Base-by-base conservation (phyloP, 257 asterid species). In the Datura wrightii region DNA sequence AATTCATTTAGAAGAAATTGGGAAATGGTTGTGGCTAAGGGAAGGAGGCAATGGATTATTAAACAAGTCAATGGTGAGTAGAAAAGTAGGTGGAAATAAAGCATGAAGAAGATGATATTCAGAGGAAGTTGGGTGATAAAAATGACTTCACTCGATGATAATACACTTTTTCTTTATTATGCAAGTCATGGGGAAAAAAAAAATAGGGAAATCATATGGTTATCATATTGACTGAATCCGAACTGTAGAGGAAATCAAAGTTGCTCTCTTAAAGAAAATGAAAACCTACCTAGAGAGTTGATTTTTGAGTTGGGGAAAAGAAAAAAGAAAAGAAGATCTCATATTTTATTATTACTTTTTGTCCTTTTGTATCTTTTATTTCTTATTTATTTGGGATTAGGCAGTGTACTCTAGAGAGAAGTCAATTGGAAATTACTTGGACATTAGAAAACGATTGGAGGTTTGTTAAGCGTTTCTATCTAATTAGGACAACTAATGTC, bases 1-100 rank as follows among this genome's bases (percentile, higher is more conserved):
- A 82, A 65, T 86, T 90, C 97, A 91, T 93, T 39, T 13, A 83
- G 85, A 84, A 8, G 42, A 63, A 69, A 62, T 31, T 5, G 0
- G 52, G 34, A 71, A 44, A 83, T 80, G 84, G 83, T 48, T n/a
- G 80, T 46, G 48, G 41, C 42, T 4, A 66, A 6, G 0, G 37
- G 42, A 56, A 16, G 84, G 31, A 81, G 34, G 76, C 19, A 46
- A 8, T 54, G 65, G 19, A 69, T 14, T 86, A 44, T 48, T 81
- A 60, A 37, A 56, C 79, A 34, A 19, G 63, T 6, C 39, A 19
- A 88, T 82, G 70, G 87, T 83, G 86, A 86, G 83, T 16, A 85
- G 86, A 86, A 86, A 72, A 44, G 65, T 65, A 15, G 83, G 83
- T 18, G 48, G 83, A 24, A 54, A 63, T 70, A 44, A 72, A 82